Base-by-base conservation (phyloP, 129 eudicot genomes). In the Artemisia argyi region DNA sequence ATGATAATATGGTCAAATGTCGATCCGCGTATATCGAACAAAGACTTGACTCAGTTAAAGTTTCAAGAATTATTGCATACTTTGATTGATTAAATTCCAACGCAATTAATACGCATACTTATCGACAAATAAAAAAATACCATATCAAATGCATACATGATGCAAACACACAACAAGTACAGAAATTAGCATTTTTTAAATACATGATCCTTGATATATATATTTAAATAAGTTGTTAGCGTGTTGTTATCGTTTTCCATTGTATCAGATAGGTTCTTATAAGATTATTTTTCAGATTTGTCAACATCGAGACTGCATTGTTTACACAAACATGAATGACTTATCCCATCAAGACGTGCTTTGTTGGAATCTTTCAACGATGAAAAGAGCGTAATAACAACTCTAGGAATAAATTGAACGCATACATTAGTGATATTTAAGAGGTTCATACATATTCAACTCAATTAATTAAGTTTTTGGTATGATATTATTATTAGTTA, bases 271-370 rank as follows among this genome's bases (percentile, higher is more conserved):
- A 35, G 42, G 42, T 73, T 50, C 3, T 63, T 62, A 73, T 61
- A 47, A 22, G 13, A 42, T 53, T 15, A 17, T 73, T 73, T 16
- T 59, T 69, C 17, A 73, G 71, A 63, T 42, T 73, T 54, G 17
- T 73, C 78, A 62, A 63, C 78, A 63, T 63, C 78, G 15, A 73
- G 71, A 65, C 22, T 66, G 28, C 76, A 71, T 71, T 73, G 78
- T 63, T 51, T 73, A 73, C 53, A 62, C 51, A 61, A 61, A 73
- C 49, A 50, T 53, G 32, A 35, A 24, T 13, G 24, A 63, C 63
- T 51, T 63, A 39, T 62, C 22, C 69, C 61, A 58, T 63, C 42
- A 63, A 73, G 63, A 63, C 63, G 54, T 73, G 63, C 71, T 18
- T 7, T 62, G 32, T 73, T 73, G 63, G 78, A 73, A 73, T 73